Conservation (phyloP, 2,329 filamentous ascomycete species). For the Fusarium concolor region DNA sequence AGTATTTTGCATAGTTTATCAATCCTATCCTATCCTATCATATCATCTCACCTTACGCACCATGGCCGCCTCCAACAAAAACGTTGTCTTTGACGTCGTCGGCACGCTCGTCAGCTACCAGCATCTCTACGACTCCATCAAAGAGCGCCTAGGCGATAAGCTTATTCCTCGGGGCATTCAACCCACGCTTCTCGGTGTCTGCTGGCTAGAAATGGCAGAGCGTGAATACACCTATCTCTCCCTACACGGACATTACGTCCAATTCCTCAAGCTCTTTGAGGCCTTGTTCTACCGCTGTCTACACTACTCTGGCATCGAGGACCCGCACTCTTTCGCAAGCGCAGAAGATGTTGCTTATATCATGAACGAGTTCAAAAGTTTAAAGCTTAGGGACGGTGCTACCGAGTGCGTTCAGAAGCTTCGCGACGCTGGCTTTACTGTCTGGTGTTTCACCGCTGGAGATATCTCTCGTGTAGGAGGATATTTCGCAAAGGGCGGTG, state of each 20-base stretch:
- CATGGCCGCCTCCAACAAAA: not conserved
- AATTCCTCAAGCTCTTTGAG: not conserved
- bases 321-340: not conserved
- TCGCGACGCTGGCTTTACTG: not conserved
- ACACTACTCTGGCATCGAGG: not conserved
- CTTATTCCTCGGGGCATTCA: not conserved
- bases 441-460: not conserved
- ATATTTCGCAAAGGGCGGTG: not conserved
- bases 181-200: not conserved
- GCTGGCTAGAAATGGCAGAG: not conserved
- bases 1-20: no score
- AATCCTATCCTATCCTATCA: no score
- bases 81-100: slow-evolving; percentile 1
- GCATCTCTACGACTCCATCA: not conserved
- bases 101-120: slow-evolving; percentile 1
- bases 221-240: not conserved
- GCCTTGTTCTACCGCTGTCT: not conserved
- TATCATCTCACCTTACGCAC: rapidly evolving
- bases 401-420: not conserved
- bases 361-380: not conserved
- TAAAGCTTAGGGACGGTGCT: not conserved
- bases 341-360: not conserved
- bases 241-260: not conserved
- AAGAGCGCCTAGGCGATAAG: not conserved
- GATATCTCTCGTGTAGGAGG: not conserved